phyloP scores from a whole-genome alignment of 805 yeast genomes.

The Candida awuae region DNA sequence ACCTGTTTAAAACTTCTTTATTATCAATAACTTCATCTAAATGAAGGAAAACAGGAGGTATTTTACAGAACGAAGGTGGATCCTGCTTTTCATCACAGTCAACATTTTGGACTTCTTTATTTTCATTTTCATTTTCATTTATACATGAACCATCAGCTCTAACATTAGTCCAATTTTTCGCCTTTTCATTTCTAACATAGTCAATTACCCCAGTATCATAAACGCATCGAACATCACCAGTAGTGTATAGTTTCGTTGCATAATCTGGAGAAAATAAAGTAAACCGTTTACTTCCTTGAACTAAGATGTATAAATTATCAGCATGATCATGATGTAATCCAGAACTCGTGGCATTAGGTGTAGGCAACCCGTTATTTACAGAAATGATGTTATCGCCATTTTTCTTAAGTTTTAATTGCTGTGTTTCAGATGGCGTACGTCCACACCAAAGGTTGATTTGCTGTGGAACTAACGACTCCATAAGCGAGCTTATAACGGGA shows the following conservation, averaged over 20 bases:
- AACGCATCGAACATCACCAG: conserved; percentile 49
- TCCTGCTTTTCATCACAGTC: conserved; percentile 26
- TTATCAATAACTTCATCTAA: conserved; percentile 41
- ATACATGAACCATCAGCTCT: conserved; percentile 48
- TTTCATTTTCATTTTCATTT: conserved; percentile 11
- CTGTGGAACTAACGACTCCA: conserved; percentile 42
- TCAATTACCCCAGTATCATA: conserved; percentile 62
- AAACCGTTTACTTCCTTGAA: conserved; percentile 56
- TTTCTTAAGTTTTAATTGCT: conserved; percentile 17
- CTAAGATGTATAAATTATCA: conserved; percentile 59
- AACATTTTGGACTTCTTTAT: conserved; percentile 24
- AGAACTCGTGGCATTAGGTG: conserved; percentile 45
- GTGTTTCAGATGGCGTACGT: conserved; percentile 8
- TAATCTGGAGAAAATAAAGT: conserved; percentile 60
- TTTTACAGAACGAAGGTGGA: conserved; percentile 61
- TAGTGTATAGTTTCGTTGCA: conserved; percentile 50
- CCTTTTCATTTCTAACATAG: conserved; percentile 43
- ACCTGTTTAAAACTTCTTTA: conserved; percentile 13
- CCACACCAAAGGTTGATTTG: conserved; percentile 77
- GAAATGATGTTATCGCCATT: background rate
- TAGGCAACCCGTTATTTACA: conserved; percentile 46
- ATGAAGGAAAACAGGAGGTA: conserved; percentile 60
- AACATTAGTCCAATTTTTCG: conserved; percentile 57
- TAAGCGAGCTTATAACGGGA: conserved; percentile 19
- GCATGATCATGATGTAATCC: conserved; percentile 81